Percentiles rank a stretch among this genome's conserved stretches.
These are phyloP conservation scores for Penicillium sp. DNA, from an alignment of 2,329 filamentous ascomycete species.

Conservation along the genomic window DNA sequence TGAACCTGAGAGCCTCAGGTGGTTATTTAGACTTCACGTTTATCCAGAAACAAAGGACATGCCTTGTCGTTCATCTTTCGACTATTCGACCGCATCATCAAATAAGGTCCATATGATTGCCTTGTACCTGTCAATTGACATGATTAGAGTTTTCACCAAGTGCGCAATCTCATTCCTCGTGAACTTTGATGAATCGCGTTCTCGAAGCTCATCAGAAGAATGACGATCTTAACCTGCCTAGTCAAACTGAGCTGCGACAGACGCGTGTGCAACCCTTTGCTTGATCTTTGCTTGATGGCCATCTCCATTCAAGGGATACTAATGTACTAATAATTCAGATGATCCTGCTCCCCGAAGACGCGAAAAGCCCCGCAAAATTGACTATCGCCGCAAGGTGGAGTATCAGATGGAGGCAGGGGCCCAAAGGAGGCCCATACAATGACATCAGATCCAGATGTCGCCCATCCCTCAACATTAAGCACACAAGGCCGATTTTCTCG, in stretches of 20 bases:
- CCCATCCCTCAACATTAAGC: not conserved
- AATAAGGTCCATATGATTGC: not conserved
- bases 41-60: not conserved
- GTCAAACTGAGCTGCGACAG: not conserved
- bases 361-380: not conserved
- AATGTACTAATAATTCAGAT: not conserved
- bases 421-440: not conserved
- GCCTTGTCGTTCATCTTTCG: not conserved
- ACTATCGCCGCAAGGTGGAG: not conserved
- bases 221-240: not conserved
- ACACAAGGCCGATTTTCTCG: too few species aligned
- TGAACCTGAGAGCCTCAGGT: not conserved
- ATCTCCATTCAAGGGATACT: not conserved
- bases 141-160: not conserved
- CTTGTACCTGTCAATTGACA: not conserved
- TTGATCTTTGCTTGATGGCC: not conserved
- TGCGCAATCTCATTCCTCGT: constrained; percentile 1
- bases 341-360: not conserved
- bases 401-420: not conserved
- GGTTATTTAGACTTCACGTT: constrained; percentile 1
- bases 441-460: not conserved
- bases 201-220: not conserved
- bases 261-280: not conserved
- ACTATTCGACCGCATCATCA: not conserved
- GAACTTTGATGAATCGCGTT: not conserved